Evolutionary conservation across 164 flowering plant species (phyloP).

Genomic region (Kalanchoe fedtschenkoi): DNA sequence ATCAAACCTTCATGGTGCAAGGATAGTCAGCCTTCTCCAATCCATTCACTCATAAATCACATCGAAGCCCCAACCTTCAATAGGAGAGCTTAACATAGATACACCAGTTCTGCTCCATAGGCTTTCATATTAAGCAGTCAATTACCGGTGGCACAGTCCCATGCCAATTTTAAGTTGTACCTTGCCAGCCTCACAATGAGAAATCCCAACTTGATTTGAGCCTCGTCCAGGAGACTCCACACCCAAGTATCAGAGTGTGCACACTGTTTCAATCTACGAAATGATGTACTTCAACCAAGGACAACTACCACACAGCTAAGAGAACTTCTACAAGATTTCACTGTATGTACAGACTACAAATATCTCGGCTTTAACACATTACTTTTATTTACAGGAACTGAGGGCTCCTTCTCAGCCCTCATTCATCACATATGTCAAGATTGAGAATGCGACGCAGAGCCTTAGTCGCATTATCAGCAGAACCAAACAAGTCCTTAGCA

Average conservation of each 20-base stretch:
- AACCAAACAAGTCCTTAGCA: constrained; percentile 17
- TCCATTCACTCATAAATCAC: not conserved
- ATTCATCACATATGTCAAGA: constrained; percentile 47
- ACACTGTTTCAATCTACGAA: constrained; percentile 5
- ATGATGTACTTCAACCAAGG: not conserved
- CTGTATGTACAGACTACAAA: constrained; percentile 36
- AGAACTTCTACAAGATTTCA: constrained; percentile 15
- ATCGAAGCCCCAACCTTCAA: not conserved
- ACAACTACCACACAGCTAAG: constrained; percentile 13
- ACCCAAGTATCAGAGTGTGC: not conserved
- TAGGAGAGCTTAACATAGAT: not conserved
- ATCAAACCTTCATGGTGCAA: not conserved
- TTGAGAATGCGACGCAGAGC: constrained; percentile 87
- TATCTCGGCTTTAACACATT: constrained; percentile 13
- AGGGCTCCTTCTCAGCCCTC: constrained; percentile 17
- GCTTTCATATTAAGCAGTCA: not conserved
- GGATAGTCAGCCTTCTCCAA: not conserved
- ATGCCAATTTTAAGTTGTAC: not conserved
- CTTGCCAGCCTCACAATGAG: not conserved
- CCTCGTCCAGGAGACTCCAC: not conserved
- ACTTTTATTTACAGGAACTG: constrained; percentile 36
- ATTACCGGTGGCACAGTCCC: not conserved
- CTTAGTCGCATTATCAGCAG: constrained; percentile 46
- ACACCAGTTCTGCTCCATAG: not conserved
- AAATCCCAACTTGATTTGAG: not conserved